Base-by-base conservation (phyloP, 2,329 filamentous ascomycete genomes). In the Aaosphaeria pasadenensis region DNA sequence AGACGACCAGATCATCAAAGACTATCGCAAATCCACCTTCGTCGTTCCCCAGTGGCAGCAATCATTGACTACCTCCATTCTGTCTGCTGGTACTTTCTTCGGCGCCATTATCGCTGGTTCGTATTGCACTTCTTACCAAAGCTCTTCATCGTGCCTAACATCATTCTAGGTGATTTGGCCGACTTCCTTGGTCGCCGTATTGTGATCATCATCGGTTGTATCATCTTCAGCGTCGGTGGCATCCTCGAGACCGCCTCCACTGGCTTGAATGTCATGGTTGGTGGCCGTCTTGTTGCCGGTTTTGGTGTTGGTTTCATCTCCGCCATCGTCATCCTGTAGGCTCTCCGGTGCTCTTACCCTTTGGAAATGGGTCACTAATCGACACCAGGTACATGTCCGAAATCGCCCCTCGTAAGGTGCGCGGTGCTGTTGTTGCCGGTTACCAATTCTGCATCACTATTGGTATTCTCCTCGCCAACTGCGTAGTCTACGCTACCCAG, bases 391-490 rank as follows among this genome's bases (percentile, higher is more conserved):
- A 94, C 82, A 92, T 94, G 88, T 91, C 87, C 45, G 89, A 92
- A 74, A 91, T 91, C 69, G 71, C 75, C 81, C 68, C 68, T 39
- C 59, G 58, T 66, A 91, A 89, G 73, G 85, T 94, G 57, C 84
- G 88, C 68, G 88, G 88, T 67, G 85, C 87, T 47, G 78, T 91
- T 46, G 88, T 92, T 32, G 83, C 87, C 4, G 86, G 86, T 7
- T 91, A 91, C 77, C 88, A 91, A 70, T 91, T 91, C 77, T 89
- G 85, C 71, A 86, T 91, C 67, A 91, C 88, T 56, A 81, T 91
- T 55, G 89, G 89, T 76, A 77, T 94, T 58, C 74, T 92, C 71
- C 72, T 92, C 51, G 88, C 88, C 39, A 83, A 87, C 7, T 85
- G 83, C 63, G 84, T 95, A 62, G 83, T 87, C 71, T 92, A 94